A percentile compares a stretch with the other conserved stretches of the same genome.
Conservation (phyloP, 2,329 filamentous ascomycete genomes). For the Hypocreales sp. region DNA sequence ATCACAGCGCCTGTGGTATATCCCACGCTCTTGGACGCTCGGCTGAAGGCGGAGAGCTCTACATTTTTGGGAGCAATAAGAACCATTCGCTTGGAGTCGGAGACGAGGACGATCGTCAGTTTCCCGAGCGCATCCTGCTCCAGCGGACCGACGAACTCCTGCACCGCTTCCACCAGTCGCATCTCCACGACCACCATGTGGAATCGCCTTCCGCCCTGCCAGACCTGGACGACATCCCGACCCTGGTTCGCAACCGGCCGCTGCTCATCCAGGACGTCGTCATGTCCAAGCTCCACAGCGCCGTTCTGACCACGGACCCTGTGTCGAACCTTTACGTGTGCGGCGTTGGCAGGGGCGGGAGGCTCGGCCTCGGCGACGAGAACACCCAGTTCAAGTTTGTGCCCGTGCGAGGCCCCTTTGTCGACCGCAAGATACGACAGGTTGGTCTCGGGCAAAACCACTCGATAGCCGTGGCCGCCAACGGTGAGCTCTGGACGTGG, state of each 20-base stretch:
- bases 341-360: slow-evolving; percentile 79
- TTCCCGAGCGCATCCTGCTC: slow-evolving; percentile 68
- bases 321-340: slow-evolving; percentile 86
- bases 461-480: slow-evolving; percentile 67
- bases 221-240: slow-evolving; percentile 45
- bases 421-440: slow-evolving; percentile 58
- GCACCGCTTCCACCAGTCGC: slow-evolving; percentile 55
- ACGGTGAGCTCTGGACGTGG: slow-evolving; percentile 91
- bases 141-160: slow-evolving; percentile 65
- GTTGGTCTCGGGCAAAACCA: slow-evolving; percentile 86
- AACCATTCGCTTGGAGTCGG: slow-evolving; percentile 85
- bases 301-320: slow-evolving; percentile 72
- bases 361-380: slow-evolving; percentile 80
- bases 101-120: slow-evolving; percentile 91
- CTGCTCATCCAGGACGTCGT: slow-evolving; percentile 66
- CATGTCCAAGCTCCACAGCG: slow-evolving; percentile 85
- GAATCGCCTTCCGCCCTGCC: slow-evolving; percentile 12
- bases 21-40: slow-evolving; percentile 7
- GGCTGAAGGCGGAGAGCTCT: slow-evolving; percentile 62
- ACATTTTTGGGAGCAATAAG: slow-evolving; percentile 91
- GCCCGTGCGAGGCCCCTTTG: slow-evolving; percentile 63
- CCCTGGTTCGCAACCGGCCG: slow-evolving; percentile 54
- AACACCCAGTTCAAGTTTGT: slow-evolving; percentile 76
- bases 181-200: slow-evolving; percentile 32
- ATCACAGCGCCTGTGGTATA: slow-evolving; percentile 7